Base-by-base conservation (phyloP, 108 stramenopile species). In the Cylindrotheca closterium region DNA sequence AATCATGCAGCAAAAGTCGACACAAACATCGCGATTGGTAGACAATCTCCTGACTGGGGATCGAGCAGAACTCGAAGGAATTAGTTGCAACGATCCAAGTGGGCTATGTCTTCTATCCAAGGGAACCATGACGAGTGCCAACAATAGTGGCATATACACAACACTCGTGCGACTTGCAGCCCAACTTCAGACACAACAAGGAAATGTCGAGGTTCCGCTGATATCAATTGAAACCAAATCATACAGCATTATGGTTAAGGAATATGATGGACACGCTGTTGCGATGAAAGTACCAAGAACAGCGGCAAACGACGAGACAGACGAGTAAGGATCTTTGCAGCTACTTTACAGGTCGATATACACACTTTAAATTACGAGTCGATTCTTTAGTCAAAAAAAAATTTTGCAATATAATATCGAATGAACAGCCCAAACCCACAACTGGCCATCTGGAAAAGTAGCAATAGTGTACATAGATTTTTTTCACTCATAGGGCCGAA, bases 401-500 rank as follows among this genome's bases (percentile, higher is more conserved):
- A 68, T 61, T 85, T 60, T 8, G 91, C 83, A 51, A 92, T 45
- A 58, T 83, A 73, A 53, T 93, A 93, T 47, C 92, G 74, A 28
- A 88, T 51, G 54, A 81, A 80, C 15, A 93, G 76, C 17, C 85
- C 92, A 62, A 91, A 64, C 21, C 31, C 75, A 67, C 87, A 91
- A 47, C 73, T 85, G 8, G 81, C 21, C 1, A 71, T 59, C 67
- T 99, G 99, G 15, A 99, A 55, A 24, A 62, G 77, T 55, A 98
- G 68, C 31, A 98, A 70, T n/a, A 80, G 47, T 25, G 83, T 62
- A 50, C 89, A 90, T 17, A 98, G 62, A 2, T 70, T 68, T 47
- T 74, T 60, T 79, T 99, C 99, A 25, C 81, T 87, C 95, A 96
- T 82, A 0, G 96, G 95, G 0, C 98, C 97, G 7, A 75, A 73